A percentile compares a stretch with the other conserved stretches of the same genome.
Evolutionary conservation across 2,329 filamentous ascomycete species (phyloP).

Genomic region (Arthroderma sp.): DNA sequence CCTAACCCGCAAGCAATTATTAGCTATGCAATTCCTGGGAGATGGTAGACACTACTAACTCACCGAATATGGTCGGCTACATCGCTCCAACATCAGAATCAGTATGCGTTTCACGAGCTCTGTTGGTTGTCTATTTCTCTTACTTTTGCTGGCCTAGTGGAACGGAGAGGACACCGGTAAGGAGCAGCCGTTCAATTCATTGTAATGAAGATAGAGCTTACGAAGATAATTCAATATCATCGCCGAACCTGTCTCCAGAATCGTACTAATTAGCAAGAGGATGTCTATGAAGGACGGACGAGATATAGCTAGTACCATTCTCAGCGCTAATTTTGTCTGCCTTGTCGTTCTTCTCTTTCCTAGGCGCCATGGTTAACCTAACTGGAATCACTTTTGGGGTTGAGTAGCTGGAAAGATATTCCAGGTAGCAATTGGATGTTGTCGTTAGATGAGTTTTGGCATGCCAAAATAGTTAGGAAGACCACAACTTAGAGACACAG

Average conservation of each 20-base stretch:
- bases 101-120: not conserved
- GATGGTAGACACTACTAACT: conserved; percentile 7
- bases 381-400: too few relatives aligned
- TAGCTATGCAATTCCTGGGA: not conserved
- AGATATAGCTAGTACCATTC: conserved; percentile 16
- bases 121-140: conserved; percentile 3
- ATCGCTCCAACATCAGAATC: not conserved
- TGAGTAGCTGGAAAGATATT: too few relatives aligned
- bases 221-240: conserved; percentile 40
- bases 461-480: too few relatives aligned
- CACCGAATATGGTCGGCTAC: conserved; percentile 43
- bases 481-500: too few relatives aligned
- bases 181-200: not conserved
- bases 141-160: conserved; percentile 37
- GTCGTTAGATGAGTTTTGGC: too few relatives aligned
- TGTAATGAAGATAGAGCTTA: conserved; percentile 19
- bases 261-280: too few relatives aligned
- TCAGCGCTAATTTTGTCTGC: conserved; percentile 2
- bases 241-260: conserved; percentile 20
- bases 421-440: too few relatives aligned
- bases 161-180: not conserved
- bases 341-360: conserved; percentile 26
- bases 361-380: conserved; percentile 24
- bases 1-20: conserved; percentile 17
- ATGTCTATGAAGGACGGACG: too few relatives aligned